Evolutionary conservation across 2,329 filamentous ascomycete genomes (phyloP), one percentile per base, ranked within the genome.

Genomic region (Hypoxylon sp.): DNA sequence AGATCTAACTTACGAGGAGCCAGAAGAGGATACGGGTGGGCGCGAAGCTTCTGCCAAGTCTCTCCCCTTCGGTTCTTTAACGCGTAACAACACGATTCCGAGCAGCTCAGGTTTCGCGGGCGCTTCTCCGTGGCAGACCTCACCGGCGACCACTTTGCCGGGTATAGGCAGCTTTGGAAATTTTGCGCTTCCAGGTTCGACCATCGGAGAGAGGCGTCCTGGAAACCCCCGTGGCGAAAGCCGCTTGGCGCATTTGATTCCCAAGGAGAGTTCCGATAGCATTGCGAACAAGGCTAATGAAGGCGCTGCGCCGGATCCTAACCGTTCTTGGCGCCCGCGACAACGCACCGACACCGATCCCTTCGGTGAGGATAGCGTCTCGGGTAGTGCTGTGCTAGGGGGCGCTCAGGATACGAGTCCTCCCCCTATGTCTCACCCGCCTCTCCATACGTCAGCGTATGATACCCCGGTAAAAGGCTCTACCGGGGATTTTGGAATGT

Each of bases 81-180:
- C 84, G 65, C 84, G 88, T 36, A 83, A 80, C 71, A 88, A 85
- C 68, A 87, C 86, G 28, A 79, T 80, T 5, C 62, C 72, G 24
- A 82, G 83, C n/a, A 79, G 77, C 28, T 72, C 80, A 1, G 80
- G 76, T 3, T 82, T 85, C 67, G 81, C 80, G 20, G 73, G 75
- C 44, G 58, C 78, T n/a, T 82, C 83, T 9, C 78, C 83, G 1
- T 85, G 84, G 83, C 80, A 80, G 24, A 70, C 77, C 16, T 71
- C 78, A 6, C 72, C 84, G 20, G 80, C 85, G 28, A 84, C 86
- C 12, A 84, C 87, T 20, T 85, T 87, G 71, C 85, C 89, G 5
- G 87, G 89, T 1, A 91, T 94, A 83, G 93, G 95, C 32, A 90
- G 90, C 20, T 99, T 99, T 79, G 95, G 95, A 9, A 96, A 89